Percentiles rank a stretch among this genome's conserved stretches.
phyloP scores from a whole-genome alignment of 2,329 filamentous ascomycete species.

The Myriosclerotinia duriaeana region DNA sequence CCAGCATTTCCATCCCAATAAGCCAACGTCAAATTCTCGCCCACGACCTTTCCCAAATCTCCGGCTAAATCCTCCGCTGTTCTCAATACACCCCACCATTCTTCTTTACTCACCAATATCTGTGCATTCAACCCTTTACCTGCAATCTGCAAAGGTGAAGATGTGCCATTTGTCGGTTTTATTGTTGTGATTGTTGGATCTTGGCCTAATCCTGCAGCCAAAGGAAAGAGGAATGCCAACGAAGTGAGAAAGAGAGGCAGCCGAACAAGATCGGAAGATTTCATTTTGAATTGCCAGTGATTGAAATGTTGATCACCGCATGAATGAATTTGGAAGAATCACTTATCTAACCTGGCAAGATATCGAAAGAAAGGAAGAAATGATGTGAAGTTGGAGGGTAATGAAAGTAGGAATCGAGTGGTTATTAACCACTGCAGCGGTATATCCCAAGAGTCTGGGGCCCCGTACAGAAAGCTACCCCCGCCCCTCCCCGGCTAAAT shows the following conservation, averaged over 20 bases:
- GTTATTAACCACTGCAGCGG: not conserved
- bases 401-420: constrained; percentile 1
- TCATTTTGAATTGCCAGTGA: not conserved
- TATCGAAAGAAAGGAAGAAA: not conserved
- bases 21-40: constrained; percentile 56
- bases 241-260: constrained; percentile 6
- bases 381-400: not conserved
- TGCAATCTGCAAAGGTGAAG: constrained; percentile 32
- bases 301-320: constrained; percentile 8
- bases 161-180: constrained; percentile 38
- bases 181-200: constrained; percentile 30
- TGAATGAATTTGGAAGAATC: not conserved
- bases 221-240: constrained; percentile 2
- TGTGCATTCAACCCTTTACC: constrained; percentile 44
- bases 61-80: constrained; percentile 65
- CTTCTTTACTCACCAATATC: constrained; percentile 56
- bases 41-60: constrained; percentile 67
- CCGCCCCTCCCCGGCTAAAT: not conserved
- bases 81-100: constrained; percentile 68
- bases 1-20: constrained; percentile 29
- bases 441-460: not conserved
- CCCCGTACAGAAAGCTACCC: not conserved
- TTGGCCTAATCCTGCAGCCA: constrained; percentile 13
- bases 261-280: not conserved
- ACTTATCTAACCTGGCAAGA: no score